phyloP scores from a whole-genome alignment of 2,329 filamentous ascomycete genomes.

The Penicillium sp. region DNA sequence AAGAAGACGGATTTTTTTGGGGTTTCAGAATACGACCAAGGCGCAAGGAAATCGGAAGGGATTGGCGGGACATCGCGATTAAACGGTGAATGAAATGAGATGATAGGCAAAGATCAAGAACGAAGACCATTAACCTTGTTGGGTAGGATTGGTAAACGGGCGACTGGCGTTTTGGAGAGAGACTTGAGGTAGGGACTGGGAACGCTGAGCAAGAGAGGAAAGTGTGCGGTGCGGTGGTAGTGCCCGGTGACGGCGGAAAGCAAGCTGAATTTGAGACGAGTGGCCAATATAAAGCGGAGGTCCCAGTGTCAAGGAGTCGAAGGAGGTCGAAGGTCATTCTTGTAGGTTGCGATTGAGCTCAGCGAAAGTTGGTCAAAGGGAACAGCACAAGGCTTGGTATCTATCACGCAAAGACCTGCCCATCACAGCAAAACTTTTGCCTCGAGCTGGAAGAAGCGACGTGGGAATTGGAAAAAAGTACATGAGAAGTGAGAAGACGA shows the following conservation, averaged over 20 bases:
- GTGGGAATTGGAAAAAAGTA: constrained; percentile 6
- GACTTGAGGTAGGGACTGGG: constrained; percentile 10
- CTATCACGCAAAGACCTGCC: constrained; percentile 21
- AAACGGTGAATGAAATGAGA: constrained; percentile 3
- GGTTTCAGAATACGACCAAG: constrained; percentile 6
- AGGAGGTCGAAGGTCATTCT: constrained; percentile 9
- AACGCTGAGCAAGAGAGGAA: constrained; percentile 1
- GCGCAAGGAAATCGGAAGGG: constrained; percentile 1
- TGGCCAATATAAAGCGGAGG: background rate
- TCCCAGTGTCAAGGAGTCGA: constrained; percentile 3
- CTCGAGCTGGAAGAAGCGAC: constrained; percentile 21
- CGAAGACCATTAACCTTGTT: background rate
- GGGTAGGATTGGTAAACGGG: constrained; percentile 1
- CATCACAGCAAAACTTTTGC: constrained; percentile 24
- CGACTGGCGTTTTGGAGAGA: background rate
- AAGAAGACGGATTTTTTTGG: constrained; percentile 12
- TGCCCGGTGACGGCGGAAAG: background rate
- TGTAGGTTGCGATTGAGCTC: constrained; percentile 15
- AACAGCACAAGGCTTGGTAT: constrained; percentile 20
- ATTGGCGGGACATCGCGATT: constrained; percentile 3
- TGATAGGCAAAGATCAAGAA: constrained; percentile 5
- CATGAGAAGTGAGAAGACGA: constrained; percentile 15
- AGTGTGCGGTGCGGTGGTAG: constrained; percentile 3
- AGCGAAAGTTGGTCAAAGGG: constrained; percentile 12
- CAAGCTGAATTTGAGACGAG: constrained; percentile 4